phyloP scores from a whole-genome alignment of 352 stramenopile species.

The Phytophthora fragariaefolia region DNA sequence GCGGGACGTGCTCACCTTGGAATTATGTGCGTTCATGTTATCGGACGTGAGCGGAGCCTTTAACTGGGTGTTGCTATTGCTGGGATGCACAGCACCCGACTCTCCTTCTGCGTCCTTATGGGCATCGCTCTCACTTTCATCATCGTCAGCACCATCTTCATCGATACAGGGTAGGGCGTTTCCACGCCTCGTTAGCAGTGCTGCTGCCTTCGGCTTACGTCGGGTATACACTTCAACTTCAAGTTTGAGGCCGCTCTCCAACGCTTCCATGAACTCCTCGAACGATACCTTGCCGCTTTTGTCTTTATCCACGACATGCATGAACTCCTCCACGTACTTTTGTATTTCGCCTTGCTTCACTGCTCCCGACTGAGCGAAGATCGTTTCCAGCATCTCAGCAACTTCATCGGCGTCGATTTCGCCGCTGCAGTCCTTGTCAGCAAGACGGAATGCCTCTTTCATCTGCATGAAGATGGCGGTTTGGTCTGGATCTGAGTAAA shows the following conservation, averaged over 20 bases:
- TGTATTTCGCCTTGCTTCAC: conserved; percentile 72
- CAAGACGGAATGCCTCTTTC: conserved; percentile 80
- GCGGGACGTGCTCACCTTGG: conserved; percentile 25
- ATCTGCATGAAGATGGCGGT: conserved; percentile 87
- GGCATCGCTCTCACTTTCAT: conserved; percentile 20
- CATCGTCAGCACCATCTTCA: conserved; percentile 17
- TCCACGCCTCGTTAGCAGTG: conserved; percentile 23
- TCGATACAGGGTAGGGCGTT: conserved; percentile 27
- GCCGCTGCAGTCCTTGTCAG: conserved; percentile 75
- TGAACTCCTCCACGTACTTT: conserved; percentile 80
- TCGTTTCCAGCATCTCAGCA: conserved; percentile 71
- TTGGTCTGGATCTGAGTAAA: conserved; percentile 78
- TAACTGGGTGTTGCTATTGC: background rate
- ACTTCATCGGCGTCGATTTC: conserved; percentile 85
- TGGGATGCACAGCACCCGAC: conserved; percentile 2
- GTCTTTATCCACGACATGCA: conserved; percentile 72
- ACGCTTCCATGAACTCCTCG: conserved; percentile 81
- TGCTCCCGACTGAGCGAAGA: conserved; percentile 70
- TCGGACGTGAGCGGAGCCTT: conserved; percentile 19
- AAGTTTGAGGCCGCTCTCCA: conserved; percentile 76
- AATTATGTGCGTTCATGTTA: conserved; percentile 3
- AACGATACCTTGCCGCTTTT: conserved; percentile 77
- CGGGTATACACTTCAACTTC: conserved; percentile 79
- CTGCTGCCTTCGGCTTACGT: conserved; percentile 40
- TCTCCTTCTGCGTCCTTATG: conserved; percentile 15